Percentiles rank a stretch among this genome's conserved stretches.
These are phyloP conservation scores for Glonium stellatum DNA, from an alignment of 495 filamentous ascomycete species.

Conservation along the genomic window DNA sequence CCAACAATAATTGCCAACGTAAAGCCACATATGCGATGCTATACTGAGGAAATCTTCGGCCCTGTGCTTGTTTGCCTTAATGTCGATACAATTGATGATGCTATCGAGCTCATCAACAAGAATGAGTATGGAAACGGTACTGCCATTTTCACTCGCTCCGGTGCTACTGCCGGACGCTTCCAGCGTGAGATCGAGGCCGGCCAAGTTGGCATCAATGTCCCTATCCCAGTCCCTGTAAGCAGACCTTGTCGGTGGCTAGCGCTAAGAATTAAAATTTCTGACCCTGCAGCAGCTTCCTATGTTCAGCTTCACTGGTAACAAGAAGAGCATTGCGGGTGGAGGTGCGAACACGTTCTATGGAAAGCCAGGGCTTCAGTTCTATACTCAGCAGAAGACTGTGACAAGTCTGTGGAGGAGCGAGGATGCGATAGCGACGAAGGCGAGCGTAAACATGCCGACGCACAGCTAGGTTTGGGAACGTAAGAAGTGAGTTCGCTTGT, in stretches of 20 bases:
- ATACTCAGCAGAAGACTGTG: constrained; percentile 95
- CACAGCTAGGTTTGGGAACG: constrained; percentile 39
- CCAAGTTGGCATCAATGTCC: constrained; percentile 70
- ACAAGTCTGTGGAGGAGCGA: constrained; percentile 84
- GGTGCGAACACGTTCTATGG: constrained; percentile 95
- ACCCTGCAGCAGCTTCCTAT: constrained; percentile 46
- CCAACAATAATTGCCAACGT: constrained; percentile 95
- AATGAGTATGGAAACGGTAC: constrained; percentile 68
- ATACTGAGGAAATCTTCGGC: constrained; percentile 95
- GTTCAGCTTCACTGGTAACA: constrained; percentile 98
- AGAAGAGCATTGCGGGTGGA: constrained; percentile 89
- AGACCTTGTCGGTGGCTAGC: constrained; percentile 39
- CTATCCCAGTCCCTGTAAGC: constrained; percentile 58
- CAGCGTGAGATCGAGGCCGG: constrained; percentile 71
- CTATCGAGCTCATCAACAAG: constrained; percentile 56
- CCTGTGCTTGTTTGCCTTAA: constrained; percentile 85
- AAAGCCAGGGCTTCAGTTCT: constrained; percentile 84
- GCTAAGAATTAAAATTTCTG: not conserved
- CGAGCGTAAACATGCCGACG: constrained; percentile 89
- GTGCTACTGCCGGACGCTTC: constrained; percentile 55
- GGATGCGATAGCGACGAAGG: constrained; percentile 74
- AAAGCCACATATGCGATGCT: constrained; percentile 86
- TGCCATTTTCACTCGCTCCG: constrained; percentile 60
- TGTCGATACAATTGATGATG: constrained; percentile 75
- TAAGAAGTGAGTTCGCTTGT: not conserved